A percentile compares a stretch with the other conserved stretches of the same genome.
Evolutionary conservation across 768 basidiomycete species (phyloP).

Genomic region (Leccinellum rugosiceps): DNA sequence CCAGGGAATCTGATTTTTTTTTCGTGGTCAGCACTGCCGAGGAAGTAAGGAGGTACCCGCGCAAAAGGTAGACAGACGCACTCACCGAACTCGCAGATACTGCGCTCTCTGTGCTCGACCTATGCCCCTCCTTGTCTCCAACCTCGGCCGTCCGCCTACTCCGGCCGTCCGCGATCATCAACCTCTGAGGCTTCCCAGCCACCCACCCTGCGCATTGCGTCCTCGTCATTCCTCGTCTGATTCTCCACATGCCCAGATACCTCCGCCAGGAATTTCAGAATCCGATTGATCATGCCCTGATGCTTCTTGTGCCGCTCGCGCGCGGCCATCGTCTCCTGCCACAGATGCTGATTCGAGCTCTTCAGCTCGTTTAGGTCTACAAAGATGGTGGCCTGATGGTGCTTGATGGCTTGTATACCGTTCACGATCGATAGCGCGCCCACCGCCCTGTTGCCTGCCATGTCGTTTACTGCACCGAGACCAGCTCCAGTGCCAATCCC

Average conservation of each 20-base stretch:
- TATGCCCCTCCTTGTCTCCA: conserved; percentile 40
- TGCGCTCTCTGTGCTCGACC: conserved; percentile 28
- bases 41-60: neutral
- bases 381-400: conserved; percentile 88
- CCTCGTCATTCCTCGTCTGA: conserved; percentile 35
- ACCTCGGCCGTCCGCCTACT: conserved; percentile 36
- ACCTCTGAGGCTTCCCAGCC: conserved; percentile 45
- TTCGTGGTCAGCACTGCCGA: neutral
- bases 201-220: conserved; percentile 42
- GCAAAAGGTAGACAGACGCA: conserved; percentile 2
- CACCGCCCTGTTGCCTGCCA: conserved; percentile 12
- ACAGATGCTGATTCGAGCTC: conserved; percentile 81
- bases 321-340: conserved; percentile 84
- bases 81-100: conserved; percentile 15
- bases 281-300: conserved; percentile 93
- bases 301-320: conserved; percentile 85
- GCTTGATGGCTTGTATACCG: conserved; percentile 85
- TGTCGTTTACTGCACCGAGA: conserved; percentile 15
- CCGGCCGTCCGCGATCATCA: conserved; percentile 64
- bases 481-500: neutral
- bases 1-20: conserved; percentile 35
- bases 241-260: conserved; percentile 68
- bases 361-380: conserved; percentile 87
- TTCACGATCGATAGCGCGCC: conserved; percentile 55
- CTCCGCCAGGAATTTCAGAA: conserved; percentile 90